Evolutionary conservation across 1,284 basidiomycete species (phyloP), one percentile per base, ranked within the genome.

Genomic region (Cutaneotrichosporon dermatis): DNA sequence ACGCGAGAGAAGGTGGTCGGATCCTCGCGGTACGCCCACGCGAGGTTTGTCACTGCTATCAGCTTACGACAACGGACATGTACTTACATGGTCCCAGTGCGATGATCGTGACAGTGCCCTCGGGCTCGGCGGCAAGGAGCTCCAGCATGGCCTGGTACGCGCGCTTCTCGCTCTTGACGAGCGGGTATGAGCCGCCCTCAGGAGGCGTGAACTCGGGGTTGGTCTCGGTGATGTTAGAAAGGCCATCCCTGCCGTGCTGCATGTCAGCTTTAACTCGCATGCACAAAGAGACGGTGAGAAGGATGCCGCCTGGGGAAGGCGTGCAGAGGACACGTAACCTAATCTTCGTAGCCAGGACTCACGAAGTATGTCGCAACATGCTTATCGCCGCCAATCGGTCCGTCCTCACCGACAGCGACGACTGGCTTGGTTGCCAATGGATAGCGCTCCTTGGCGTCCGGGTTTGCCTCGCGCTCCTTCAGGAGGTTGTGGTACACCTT

Each of bases 321-420:
- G 43, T 4, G 13, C 33, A 40, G 39, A 40, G 15, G 13, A 7
- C 7, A 46, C 34, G 9, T 16, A 4, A 43, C 8, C 6, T 15
- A n/a, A 0, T 40, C 39, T 9, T 40, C 12, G 25, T 40, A 8
- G 39, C 9, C 39, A 40, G 8, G 10, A 73, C 76, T 67, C 70
- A 77, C 76, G 61, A 98, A 95, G 74, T 94, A 96, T 63, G 88
- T 84, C 10, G 95, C 94, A 57, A 84, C 87, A 67, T 90, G 87
- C 39, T 85, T 76, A 34, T 85, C 83, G 4, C 93, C 93, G 52
- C 85, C 82, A 2, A 96, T 80, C 4, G 95, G 95, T 0, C 81
- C 81, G n/a, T 80, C 77, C 45, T 85, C 82, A 4, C 92, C 92
- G 52, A 82, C 76, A 1, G 83, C 86, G 58, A 90, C 80, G 51